Percentiles rank a stretch among this genome's conserved stretches.
Conservation (phyloP, 2,329 filamentous ascomycete genomes). For the Stromatinia cepivora region DNA sequence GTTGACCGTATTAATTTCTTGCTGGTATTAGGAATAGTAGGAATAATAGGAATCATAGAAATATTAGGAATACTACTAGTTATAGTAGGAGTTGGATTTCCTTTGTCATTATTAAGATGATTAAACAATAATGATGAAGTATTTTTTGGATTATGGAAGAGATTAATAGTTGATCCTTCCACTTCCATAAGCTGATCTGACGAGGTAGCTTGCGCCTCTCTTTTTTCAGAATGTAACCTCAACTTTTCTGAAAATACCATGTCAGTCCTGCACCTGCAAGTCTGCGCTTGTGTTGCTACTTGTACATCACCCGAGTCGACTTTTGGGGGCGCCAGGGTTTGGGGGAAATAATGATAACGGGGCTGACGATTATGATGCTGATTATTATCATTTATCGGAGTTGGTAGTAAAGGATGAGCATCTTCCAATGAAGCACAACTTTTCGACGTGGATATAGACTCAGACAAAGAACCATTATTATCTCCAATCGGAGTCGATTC, state of each 20-base stretch:
- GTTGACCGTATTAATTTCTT: background rate
- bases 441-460: background rate
- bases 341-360: slow-evolving; percentile 13
- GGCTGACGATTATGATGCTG: slow-evolving; percentile 15
- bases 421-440: background rate
- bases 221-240: slow-evolving; percentile 17
- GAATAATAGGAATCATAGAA: background rate
- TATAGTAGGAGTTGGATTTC: background rate
- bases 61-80: background rate
- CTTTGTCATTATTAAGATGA: slow-evolving; percentile 12
- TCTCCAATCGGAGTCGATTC: background rate
- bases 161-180: slow-evolving; percentile 13
- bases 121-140: background rate
- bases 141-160: slow-evolving; percentile 6
- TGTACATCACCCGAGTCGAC: slow-evolving; percentile 8
- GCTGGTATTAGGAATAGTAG: background rate
- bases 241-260: slow-evolving; percentile 12
- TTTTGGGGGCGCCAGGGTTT: slow-evolving; percentile 15
- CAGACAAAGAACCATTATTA: slow-evolving; percentile 8
- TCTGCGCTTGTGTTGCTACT: slow-evolving; percentile 12
- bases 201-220: slow-evolving; percentile 23
- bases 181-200: slow-evolving; percentile 22
- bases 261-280: slow-evolving; percentile 1
- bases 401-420: background rate
- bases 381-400: background rate